Base-by-base conservation (phyloP, 495 filamentous ascomycete genomes). In the Venustampulla echinocandica region DNA sequence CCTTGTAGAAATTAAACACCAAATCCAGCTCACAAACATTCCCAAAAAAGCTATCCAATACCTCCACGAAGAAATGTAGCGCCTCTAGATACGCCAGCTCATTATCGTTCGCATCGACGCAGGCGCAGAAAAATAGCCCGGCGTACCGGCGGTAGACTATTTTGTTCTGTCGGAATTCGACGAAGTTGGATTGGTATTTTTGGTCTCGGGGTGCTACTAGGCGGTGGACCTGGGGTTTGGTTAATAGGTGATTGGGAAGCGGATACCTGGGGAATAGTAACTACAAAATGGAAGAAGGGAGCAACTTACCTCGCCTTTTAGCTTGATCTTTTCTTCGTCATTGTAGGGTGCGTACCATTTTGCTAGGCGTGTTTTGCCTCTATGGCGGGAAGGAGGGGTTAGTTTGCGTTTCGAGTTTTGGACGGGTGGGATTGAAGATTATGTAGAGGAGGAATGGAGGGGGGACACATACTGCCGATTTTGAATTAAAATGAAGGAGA, bases 271-370 rank as follows among this genome's bases (percentile, higher is more conserved):
- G 44, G 23, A n/a, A n/a, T n/a, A n/a, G n/a, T n/a, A n/a, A n/a
- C n/a, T n/a, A n/a, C n/a, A n/a, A n/a, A n/a, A n/a, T n/a, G 15
- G 32, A 21, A 35, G 22, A 28, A 39, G 27, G 45, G 19, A 21
- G 23, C 14, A 23, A 51, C 57, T 21, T 62, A 79, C 76, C 65
- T 94, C 87, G 72, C 87, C 87, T 61, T 98, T 97, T 47, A 98
- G 70, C 63, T 90, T 92, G 56, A 95, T 81, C 72, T 95, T 95
- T 62, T 95, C 87, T 63, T 94, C 89, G 71, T 95, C 89, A 69
- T 79, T 90, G 75, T 96, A 96, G 34, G 92, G 90, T 52, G 87
- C 84, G 70, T 98, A 98, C 90, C 90, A 98, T 71, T 98, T 98
- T 44, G 92, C 92, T 44, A 98, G 80, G 27, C 92, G 85, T 57